A percentile compares a stretch with the other conserved stretches of the same genome.
phyloP scores from a whole-genome alignment of 2,329 filamentous ascomycete species.

The Phyllosticta ampelicida region DNA sequence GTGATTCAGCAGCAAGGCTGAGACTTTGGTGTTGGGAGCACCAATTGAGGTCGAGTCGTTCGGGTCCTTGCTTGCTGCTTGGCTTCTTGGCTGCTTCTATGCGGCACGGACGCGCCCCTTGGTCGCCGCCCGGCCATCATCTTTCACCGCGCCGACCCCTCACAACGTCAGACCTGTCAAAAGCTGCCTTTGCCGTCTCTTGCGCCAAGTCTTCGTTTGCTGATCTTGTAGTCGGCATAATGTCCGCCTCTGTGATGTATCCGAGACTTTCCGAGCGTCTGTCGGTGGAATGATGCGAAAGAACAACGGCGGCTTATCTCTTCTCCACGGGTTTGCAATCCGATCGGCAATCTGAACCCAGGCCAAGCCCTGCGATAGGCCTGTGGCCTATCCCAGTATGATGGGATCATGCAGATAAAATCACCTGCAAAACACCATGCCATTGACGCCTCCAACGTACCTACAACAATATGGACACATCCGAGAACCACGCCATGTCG shows the following conservation, averaged over 20 bases:
- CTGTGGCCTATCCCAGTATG: background rate
- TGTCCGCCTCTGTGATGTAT: background rate
- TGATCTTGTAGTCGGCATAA: background rate
- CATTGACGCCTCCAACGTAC: background rate
- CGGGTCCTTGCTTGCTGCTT: background rate
- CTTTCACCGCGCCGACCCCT: background rate
- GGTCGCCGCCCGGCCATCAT: background rate
- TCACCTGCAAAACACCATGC: background rate
- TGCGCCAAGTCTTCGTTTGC: background rate
- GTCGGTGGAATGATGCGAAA: background rate
- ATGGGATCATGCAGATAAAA: background rate
- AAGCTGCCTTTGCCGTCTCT: background rate
- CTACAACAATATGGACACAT: background rate
- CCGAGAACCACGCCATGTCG: background rate
- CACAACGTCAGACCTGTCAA: background rate
- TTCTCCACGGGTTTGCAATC: background rate
- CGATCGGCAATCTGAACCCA: background rate
- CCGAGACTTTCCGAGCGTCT: background rate
- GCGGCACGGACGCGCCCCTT: background rate
- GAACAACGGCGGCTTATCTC: background rate
- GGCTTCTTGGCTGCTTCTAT: background rate
- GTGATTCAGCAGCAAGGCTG: background rate
- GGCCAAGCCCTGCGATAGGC: background rate
- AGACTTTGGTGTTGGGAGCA: background rate
- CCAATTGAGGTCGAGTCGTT: background rate